Percentiles rank a stretch among this genome's conserved stretches.
phyloP scores from a whole-genome alignment of 148 eudicot species.

The Cornus suecica region DNA sequence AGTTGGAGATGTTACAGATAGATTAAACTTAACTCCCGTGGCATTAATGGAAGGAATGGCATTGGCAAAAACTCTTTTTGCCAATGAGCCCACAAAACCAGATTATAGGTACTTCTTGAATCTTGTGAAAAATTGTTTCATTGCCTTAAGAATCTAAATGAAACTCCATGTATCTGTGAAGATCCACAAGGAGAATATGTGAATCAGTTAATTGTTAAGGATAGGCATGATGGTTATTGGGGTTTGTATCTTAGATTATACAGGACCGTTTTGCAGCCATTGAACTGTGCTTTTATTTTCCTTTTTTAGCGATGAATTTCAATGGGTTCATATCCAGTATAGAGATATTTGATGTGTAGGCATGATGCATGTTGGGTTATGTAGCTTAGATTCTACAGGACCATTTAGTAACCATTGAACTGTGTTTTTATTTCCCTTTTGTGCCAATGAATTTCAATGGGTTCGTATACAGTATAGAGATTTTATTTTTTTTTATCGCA shows the following conservation, averaged over 20 bases:
- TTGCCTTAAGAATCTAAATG: neutral
- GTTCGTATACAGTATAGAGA: neutral
- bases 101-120: constrained; percentile 66
- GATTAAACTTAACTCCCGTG: constrained; percentile 92
- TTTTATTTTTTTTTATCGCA: neutral
- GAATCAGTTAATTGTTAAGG: neutral
- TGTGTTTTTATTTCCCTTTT: neutral
- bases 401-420: neutral
- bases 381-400: neutral
- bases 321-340: neutral
- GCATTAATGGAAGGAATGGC: constrained; percentile 99
- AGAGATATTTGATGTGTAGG: neutral
- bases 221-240: neutral
- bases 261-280: neutral
- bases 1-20: constrained; percentile 96
- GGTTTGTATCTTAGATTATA: neutral
- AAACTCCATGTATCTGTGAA: neutral
- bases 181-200: neutral
- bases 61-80: constrained; percentile 86
- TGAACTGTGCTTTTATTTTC: neutral
- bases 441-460: neutral
- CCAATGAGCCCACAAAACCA: constrained; percentile 87
- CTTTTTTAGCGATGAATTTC: neutral
- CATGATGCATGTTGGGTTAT: neutral
- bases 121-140: constrained; percentile 2